Base-by-base conservation (phyloP, 208 protist species). In the Leishmania mexicana region DNA sequence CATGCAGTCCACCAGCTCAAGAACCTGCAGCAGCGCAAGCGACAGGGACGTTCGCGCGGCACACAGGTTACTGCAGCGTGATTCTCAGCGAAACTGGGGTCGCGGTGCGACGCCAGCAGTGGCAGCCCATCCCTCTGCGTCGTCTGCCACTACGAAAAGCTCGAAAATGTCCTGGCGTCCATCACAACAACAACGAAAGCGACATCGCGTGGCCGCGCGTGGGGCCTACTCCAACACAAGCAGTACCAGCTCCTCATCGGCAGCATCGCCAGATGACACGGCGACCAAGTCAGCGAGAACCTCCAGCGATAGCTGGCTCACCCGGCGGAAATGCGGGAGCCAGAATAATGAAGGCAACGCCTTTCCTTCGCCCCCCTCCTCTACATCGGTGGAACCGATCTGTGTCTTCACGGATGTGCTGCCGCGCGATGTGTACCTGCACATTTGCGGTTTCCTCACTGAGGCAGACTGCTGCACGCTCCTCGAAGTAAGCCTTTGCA, bases 371-470 rank as follows among this genome's bases (percentile, higher is more conserved):
- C 54, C 75, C 21, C 68, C 57, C 53, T 74, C 83, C 24, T 73
- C 67, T 47, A 15, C 71, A 31, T 72, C 76, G 3, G 76, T 60
- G n/a, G 40, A 31, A 31, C 53, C 78, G 3, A 51, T 62, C 28
- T 88, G 80, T 35, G 51, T 42, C 17, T 62, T 88, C 71, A 88
- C 85, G 0, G 76, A 83, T 53, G 45, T 81, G 35, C 79, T 94
- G 31, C 90, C 90, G n/a, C 86, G 83, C 40, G 90, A 94, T 17
- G 45, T 94, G 1, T 94, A 91, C 57, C 67, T 94, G 8, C 82
- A 85, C 60, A 83, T 94, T 24, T 89, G 87, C 79, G 45, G 78
- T 49, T 97, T 89, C 85, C 85, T 97, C 2, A 60, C 35, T 35
- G 87, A 89, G 13, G 53, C 68, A 3, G 92, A 95, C 65, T 92